These are phyloP conservation scores for Didymella keratinophila DNA, from an alignment of 2,329 filamentous ascomycete genomes.

Conservation along the genomic window DNA sequence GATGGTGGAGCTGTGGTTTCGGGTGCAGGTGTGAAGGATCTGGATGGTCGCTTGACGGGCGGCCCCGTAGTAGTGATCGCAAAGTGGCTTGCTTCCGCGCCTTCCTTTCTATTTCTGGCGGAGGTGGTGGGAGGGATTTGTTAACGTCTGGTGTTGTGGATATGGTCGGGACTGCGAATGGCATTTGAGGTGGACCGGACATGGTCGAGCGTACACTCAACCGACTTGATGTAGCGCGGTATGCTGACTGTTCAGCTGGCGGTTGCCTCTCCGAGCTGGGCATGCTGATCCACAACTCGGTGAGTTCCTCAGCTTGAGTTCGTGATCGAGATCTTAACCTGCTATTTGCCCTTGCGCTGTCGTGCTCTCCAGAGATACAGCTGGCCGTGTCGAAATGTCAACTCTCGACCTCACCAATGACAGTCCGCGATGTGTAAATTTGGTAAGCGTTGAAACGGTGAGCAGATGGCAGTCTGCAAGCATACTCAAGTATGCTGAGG, in stretches of 20 bases:
- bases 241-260: slow-evolving; percentile 37
- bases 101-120: slow-evolving; percentile 34
- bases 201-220: slow-evolving; percentile 27
- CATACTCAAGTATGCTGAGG: slow-evolving; percentile 39
- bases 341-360: slow-evolving; percentile 33
- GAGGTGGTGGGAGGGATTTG: slow-evolving; percentile 43
- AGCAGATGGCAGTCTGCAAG: slow-evolving; percentile 41
- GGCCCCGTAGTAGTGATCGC: slow-evolving; percentile 39
- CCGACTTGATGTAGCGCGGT: slow-evolving; percentile 38
- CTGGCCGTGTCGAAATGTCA: background rate
- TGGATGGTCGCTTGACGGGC: slow-evolving; percentile 32
- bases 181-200: slow-evolving; percentile 23
- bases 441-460: slow-evolving; percentile 36
- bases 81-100: slow-evolving; percentile 35
- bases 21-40: slow-evolving; percentile 20
- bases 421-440: slow-evolving; percentile 34
- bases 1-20: slow-evolving; percentile 15
- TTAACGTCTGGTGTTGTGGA: slow-evolving; percentile 36
- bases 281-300: slow-evolving; percentile 45
- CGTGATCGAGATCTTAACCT: slow-evolving; percentile 21
- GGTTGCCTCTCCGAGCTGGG: slow-evolving; percentile 26
- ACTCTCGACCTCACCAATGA: slow-evolving; percentile 27
- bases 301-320: slow-evolving; percentile 29
- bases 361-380: background rate
- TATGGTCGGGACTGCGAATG: slow-evolving; percentile 26